Evolutionary conservation across 2,329 filamentous ascomycete species (phyloP), one percentile per base, ranked within the genome.

Genomic region (Colletotrichum tofieldiae): DNA sequence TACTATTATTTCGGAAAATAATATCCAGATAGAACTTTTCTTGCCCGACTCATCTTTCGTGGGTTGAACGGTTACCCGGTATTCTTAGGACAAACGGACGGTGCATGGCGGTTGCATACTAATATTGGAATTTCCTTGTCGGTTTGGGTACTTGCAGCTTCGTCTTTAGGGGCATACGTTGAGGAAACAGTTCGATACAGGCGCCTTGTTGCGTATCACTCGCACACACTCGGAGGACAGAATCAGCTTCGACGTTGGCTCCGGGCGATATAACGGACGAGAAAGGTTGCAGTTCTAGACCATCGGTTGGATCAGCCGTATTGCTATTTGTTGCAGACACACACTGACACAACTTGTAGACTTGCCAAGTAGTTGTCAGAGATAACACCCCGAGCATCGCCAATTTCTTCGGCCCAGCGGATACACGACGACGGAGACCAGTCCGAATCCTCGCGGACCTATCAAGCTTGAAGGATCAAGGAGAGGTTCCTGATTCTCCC

Each of bases 61-160:
- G 49, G 56, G 71, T 35, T 67, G 49, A 60, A 51, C 41, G 55
- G 61, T 52, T 61, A 63, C 49, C 51, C 35, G 71, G 67, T 73
- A 73, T 73, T 71, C 56, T 73, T 73, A 73, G 41, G 67, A 67
- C 71, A 71, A 70, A 70, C 67, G 60, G 71, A 70, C 37, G 49
- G 55, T 66, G 71, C 49, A 63, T 73, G 12, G 56, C 58, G 67
- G 67, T 71, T 71, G 56, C 62, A 71, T 58, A 67, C 55, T 60
- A 60, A 65, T 72, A 70, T 70, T 54, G 45, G 23, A 32, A 23
- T 70, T 65, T 71, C 58, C 43, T 71, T 71, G 55, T 71, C 61
- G 43, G 20, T 43, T 73, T 73, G 67, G 71, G 37, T 71, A 67
- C 62, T 63, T 67, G 67, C 67, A 71, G 71, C 61, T 47, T 73